phyloP scores from a whole-genome alignment of 805 yeast species.

The Hemisphaericaspora nanyangensis region DNA sequence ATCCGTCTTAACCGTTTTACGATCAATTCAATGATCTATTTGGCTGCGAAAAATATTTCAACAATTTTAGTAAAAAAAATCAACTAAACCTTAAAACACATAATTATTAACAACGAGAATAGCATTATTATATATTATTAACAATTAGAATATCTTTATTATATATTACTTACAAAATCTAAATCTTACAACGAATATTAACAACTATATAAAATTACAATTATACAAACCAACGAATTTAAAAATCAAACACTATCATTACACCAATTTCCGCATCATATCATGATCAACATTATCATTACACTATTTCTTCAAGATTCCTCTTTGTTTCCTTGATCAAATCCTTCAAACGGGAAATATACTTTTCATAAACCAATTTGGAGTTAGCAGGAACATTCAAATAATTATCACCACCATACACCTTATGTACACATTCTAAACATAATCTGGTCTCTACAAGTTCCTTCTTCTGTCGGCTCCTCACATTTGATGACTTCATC shows the following conservation, averaged over 20 bases:
- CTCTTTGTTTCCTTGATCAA: constrained; percentile 16
- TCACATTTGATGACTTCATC: constrained; percentile 10
- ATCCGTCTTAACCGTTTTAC: no score
- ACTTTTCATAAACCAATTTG: constrained; percentile 9
- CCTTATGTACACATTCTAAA: not conserved
- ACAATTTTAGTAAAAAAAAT: no score
- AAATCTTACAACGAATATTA: no score
- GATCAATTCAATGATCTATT: no score
- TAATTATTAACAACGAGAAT: no score
- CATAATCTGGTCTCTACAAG: constrained; percentile 2
- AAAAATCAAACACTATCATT: not conserved
- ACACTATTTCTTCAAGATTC: constrained; percentile 7
- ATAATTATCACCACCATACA: not conserved
- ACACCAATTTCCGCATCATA: no score
- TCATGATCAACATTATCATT: no score
- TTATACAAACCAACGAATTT: not conserved
- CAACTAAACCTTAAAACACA: no score
- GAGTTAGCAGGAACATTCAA: not conserved
- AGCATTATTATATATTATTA: no score
- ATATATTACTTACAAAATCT: no score
- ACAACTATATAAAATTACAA: not conserved
- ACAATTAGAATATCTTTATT: no score
- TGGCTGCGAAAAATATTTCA: no score
- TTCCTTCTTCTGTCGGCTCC: not conserved
- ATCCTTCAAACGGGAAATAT: constrained; percentile 18